Percentiles rank a stretch among this genome's conserved stretches.
These are phyloP conservation scores for Plasmodium falciparum DNA, from an alignment of 169 alveolate species.

Conservation along the genomic window DNA sequence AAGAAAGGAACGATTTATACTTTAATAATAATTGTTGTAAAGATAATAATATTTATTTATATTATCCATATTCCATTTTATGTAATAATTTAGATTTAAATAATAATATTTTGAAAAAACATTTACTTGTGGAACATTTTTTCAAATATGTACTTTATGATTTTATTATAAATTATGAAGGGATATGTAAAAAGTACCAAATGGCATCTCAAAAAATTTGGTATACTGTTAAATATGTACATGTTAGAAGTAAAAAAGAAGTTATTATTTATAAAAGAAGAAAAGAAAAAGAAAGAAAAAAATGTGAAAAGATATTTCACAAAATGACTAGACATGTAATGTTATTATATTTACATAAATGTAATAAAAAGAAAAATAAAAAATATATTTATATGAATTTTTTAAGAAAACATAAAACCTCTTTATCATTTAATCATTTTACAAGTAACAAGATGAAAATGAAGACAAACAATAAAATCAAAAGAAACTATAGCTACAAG, in stretches of 20 bases:
- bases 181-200: slow-evolving; percentile 24
- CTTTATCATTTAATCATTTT: neutral
- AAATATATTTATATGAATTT: slow-evolving; percentile 31
- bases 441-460: neutral
- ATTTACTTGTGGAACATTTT: slow-evolving; percentile 55
- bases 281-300: slow-evolving; percentile 28
- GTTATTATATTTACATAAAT: slow-evolving; percentile 21
- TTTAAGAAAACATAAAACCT: slow-evolving; percentile 7
- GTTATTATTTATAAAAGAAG: slow-evolving; percentile 11
- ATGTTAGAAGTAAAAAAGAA: slow-evolving; percentile 24
- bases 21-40: neutral
- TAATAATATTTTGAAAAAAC: slow-evolving; percentile 59
- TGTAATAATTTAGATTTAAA: slow-evolving; percentile 47
- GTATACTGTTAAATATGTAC: slow-evolving; percentile 42
- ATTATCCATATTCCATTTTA: slow-evolving; percentile 67
- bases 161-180: slow-evolving; percentile 59
- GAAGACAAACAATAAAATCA: too few relatives aligned
- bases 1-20: neutral
- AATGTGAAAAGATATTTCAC: slow-evolving; percentile 48
- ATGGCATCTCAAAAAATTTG: slow-evolving; percentile 1
- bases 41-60: slow-evolving; percentile 42
- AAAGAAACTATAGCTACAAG: too few relatives aligned
- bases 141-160: slow-evolving; percentile 60
- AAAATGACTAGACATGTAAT: slow-evolving; percentile 41
- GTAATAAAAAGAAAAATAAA: slow-evolving; percentile 22